Conservation (phyloP, 2,329 filamentous ascomycete species). For the Daldinia sp. region DNA sequence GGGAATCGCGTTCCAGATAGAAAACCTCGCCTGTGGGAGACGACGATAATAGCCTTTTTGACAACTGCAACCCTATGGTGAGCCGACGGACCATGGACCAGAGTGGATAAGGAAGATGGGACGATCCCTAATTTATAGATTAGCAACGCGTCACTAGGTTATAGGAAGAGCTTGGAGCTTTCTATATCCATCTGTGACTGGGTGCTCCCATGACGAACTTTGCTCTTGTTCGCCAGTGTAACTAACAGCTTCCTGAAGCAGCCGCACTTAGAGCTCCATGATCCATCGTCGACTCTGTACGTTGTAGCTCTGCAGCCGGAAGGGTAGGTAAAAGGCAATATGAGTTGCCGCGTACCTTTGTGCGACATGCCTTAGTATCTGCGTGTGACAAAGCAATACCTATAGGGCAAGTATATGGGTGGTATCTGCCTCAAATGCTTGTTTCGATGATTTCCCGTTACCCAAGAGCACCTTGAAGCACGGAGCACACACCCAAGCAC, state of each 20-base stretch:
- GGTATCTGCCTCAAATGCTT: constrained; percentile 33
- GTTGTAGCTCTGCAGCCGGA: constrained; percentile 32
- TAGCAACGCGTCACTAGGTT: constrained; percentile 36
- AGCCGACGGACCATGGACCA: constrained; percentile 28
- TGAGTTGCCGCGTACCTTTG: constrained; percentile 23
- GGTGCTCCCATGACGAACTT: constrained; percentile 30
- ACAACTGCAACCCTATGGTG: constrained; percentile 35
- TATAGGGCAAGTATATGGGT: constrained; percentile 37
- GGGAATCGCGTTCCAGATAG: constrained; percentile 31
- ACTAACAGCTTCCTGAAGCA: constrained; percentile 20
- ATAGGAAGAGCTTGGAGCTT: constrained; percentile 30
- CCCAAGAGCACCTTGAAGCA: constrained; percentile 15
- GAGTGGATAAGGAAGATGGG: constrained; percentile 32
- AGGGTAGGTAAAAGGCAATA: constrained; percentile 6
- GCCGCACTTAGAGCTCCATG: constrained; percentile 20
- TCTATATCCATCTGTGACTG: constrained; percentile 30
- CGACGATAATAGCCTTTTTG: constrained; percentile 38
- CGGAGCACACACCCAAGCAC: constrained; percentile 2
- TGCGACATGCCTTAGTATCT: constrained; percentile 24
- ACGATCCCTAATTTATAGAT: constrained; percentile 38
- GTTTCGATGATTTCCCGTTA: constrained; percentile 21
- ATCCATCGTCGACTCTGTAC: constrained; percentile 25
- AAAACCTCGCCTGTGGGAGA: constrained; percentile 28
- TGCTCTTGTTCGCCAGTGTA: constrained; percentile 24
- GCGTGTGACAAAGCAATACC: constrained; percentile 35